phyloP scores from a whole-genome alignment of 495 filamentous ascomycete species.

The Zalerion maritima region DNA sequence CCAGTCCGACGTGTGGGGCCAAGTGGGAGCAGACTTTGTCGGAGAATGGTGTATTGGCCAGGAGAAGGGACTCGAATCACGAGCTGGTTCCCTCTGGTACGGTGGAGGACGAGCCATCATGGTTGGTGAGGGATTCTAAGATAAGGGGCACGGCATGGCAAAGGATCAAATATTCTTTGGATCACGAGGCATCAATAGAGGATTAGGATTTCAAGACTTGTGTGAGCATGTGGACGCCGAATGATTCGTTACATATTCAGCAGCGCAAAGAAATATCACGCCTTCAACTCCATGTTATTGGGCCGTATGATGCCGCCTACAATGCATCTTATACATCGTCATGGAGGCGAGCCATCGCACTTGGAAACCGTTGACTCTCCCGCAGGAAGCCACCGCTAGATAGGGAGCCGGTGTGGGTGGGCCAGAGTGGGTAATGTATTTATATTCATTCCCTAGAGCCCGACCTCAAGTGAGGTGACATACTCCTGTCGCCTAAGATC shows the following conservation, averaged over 20 bases:
- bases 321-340: conserved; percentile 10
- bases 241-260: background rate
- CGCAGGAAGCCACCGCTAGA: no score
- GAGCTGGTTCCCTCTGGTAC: conserved; percentile 67
- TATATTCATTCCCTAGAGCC: no score
- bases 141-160: no score
- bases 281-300: conserved; percentile 3
- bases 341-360: no score
- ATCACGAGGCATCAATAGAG: no score
- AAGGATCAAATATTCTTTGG: no score
- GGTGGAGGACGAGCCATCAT: conserved; percentile 54
- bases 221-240: conserved; percentile 2
- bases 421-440: no score
- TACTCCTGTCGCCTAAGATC: no score
- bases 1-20: conserved; percentile 49
- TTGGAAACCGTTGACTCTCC: no score
- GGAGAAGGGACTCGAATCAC: conserved; percentile 56
- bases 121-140: conserved; percentile 46
- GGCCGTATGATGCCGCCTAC: conserved; percentile 3
- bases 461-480: no score
- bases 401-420: no score
- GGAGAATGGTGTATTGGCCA: conserved; percentile 63
- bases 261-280: conserved; percentile 2
- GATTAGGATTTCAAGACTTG: background rate
- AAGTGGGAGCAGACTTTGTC: conserved; percentile 20